These are phyloP conservation scores for Suhomyces chickasaworum DNA, from an alignment of 1,139 yeast species.

Conservation along the genomic window DNA sequence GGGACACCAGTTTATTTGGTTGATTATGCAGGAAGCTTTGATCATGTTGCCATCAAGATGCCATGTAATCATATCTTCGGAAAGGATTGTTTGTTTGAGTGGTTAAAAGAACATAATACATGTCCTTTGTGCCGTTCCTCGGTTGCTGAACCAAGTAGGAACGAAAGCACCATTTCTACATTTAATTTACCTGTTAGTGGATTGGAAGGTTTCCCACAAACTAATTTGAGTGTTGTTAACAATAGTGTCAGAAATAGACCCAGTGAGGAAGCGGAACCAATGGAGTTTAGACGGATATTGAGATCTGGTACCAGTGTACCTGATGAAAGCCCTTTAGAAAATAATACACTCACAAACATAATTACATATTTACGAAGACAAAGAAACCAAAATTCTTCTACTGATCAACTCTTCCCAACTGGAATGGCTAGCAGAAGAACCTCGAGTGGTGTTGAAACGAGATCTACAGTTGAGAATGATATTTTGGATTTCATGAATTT, in stretches of 20 bases:
- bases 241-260: conserved; percentile 2
- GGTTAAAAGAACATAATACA: conserved; percentile 69
- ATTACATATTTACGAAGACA: conserved; percentile 26
- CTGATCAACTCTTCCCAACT: conserved; percentile 40
- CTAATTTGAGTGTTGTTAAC: conserved; percentile 3
- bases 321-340: conserved; percentile 13
- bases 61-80: conserved; percentile 87
- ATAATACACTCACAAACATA: conserved; percentile 28
- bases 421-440: conserved; percentile 59
- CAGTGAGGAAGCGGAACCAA: conserved; percentile 1
- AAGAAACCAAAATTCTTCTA: conserved; percentile 8
- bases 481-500: conserved; percentile 32
- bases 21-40: conserved; percentile 37
- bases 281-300: conserved; percentile 16
- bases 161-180: conserved; percentile 7
- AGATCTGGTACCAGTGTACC: conserved; percentile 18
- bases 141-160: conserved; percentile 34
- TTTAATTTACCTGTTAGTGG: conserved; percentile 12
- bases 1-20: conserved; percentile 23
- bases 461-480: conserved; percentile 17
- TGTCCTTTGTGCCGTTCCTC: conserved; percentile 80
- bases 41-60: conserved; percentile 67
- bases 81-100: conserved; percentile 66
- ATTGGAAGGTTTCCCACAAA: conserved; percentile 3
- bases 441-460: conserved; percentile 49